Base-by-base conservation (phyloP, 108 stramenopile genomes). In the Pseudonitzschia pungens region DNA sequence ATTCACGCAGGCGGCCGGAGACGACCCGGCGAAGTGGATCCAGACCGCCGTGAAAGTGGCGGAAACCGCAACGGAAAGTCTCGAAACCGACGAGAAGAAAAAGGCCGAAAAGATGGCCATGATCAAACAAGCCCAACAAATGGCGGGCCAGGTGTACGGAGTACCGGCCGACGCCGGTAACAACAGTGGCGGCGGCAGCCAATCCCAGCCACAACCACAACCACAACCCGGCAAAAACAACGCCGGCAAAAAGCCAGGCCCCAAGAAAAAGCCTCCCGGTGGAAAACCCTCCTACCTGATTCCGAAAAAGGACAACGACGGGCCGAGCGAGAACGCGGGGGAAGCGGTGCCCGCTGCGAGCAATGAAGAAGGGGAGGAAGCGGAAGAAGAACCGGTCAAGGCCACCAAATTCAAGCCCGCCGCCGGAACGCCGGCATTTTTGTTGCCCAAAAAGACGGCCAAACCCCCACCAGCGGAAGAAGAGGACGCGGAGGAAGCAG, bases 201-300 rank as follows among this genome's bases (percentile, higher is more conserved):
- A 24, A 24, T 24, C 2, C 5, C 20, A 55, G 20, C 54, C 22
- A 55, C 54, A 24, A 55, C n/a, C 9, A 24, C 26, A 26, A 55
- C n/a, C 21, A 10, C 22, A 55, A 55, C 20, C 1, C n/a, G n/a
- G 20, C 24, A 55, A 26, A 1, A 1, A 55, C 54, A 24, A 22
- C 12, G 26, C 3, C 54, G 2, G 2, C 54, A 24, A 55, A 55
- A 55, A 11, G 0, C 26, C 54, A 24, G 26, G 9, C 4, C 26
- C 24, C 54, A 33, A 62, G 0, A 62, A 62, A 29, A 62, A n/a
- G 16, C 32, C 60, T 33, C 29, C 60, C 15, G 26, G 28, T 26
- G 60, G 60, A 40, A 62, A 62, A 62, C 60, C 60, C 20, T 40
- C 60, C 33, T 62, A 62, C 40, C 36, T 62, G 36, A 41, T 62